Evolutionary conservation across 1,284 basidiomycete genomes (phyloP), one percentile per base, ranked within the genome.

Genomic region (Ganoderma lingzhi): DNA sequence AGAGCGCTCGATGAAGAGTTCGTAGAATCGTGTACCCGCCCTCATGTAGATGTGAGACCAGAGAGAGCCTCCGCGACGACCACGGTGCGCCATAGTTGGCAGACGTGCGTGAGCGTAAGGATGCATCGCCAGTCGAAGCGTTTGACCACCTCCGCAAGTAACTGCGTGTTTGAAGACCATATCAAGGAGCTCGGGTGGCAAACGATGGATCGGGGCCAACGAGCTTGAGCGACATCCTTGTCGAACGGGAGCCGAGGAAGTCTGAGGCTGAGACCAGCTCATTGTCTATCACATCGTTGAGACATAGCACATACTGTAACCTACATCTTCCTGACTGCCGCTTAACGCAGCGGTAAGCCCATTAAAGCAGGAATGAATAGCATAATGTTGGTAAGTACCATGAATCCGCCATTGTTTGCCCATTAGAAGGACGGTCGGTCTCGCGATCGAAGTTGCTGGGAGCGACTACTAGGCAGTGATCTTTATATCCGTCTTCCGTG

Each of bases 331-430:
- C 6, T 14, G 39, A 41, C 8, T 41, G 2, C 6, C 6, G 39
- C 5, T 41, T 2, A 9, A 41, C 10, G 12, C 39, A 41, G 39
- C 1, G 2, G 39, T 41, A 9, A 41, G 39, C 2, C 8, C 8
- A 9, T 41, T 0, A 14, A 41, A 41, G 10, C 39, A 1, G 10
- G 39, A 0, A 41, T 41, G 39, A 35, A 35, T 41, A 14, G 8
- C 39, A 41, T 41, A 2, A 12, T 8, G 12, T 41, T 41, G 3
- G 39, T 41, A 41, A 41, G 39, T 41, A 41, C 39, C 39, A 41
- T 41, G 39, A 14, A 41, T 41, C 39, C 39, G 39, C 5, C 39
- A 41, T 88, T 87, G 74, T 23, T 23, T 23, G 23, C 23, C 23
- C 23, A 1, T 23, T 23, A 23, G 23, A 23, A 23, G 23, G 23